Evolutionary conservation across 2,329 filamentous ascomycete genomes (phyloP).

Genomic region (Lithohypha guttulata): DNA sequence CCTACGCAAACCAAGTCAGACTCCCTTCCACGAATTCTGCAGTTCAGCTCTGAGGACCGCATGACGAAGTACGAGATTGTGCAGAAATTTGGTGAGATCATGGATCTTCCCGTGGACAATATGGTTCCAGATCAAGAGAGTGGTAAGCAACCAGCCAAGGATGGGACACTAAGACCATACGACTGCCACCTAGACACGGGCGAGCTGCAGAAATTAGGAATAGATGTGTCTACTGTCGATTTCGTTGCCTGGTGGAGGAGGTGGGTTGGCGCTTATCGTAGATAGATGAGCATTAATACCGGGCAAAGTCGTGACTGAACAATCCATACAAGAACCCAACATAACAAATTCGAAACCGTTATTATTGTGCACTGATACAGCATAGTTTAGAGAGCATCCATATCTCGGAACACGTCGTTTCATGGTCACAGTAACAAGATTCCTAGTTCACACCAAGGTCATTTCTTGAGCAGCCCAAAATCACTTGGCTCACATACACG

Average conservation of each 20-base stretch:
- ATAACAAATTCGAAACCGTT: no score
- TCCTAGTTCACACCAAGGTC: no score
- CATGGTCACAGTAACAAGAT: no score
- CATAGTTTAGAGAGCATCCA: no score
- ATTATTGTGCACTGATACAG: no score
- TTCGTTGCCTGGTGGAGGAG: conserved; percentile 74
- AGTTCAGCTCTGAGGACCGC: conserved; percentile 77
- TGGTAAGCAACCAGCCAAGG: conserved; percentile 18
- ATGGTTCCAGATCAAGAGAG: conserved; percentile 61
- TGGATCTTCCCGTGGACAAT: conserved; percentile 59
- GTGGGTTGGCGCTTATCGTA: conserved; percentile 48
- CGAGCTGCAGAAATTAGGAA: conserved; percentile 55
- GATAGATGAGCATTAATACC: no score
- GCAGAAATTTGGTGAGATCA: conserved; percentile 63
- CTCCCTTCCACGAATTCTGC: conserved; percentile 57
- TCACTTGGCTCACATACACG: no score
- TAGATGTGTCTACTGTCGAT: conserved; percentile 62
- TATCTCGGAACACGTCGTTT: no score
- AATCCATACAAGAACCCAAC: no score
- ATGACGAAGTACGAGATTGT: conserved; percentile 90
- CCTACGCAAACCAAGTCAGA: conserved; percentile 36
- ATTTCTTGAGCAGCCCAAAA: no score
- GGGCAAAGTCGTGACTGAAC: no score
- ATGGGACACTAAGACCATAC: conserved; percentile 51
- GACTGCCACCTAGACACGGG: conserved; percentile 79